Base-by-base conservation (phyloP, 164 flowering plant species). In the Sextonia rubra region DNA sequence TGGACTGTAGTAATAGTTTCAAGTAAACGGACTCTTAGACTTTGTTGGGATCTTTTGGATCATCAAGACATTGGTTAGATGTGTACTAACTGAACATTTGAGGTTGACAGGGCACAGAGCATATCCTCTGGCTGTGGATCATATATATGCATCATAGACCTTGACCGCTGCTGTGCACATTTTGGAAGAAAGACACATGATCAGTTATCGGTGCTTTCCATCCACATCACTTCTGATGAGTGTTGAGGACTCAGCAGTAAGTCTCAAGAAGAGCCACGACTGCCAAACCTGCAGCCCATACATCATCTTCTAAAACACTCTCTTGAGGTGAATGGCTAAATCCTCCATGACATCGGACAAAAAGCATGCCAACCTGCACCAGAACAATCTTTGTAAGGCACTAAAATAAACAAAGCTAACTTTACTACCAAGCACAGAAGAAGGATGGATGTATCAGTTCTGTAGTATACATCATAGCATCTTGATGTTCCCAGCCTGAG, bases 321-420 rank as follows among this genome's bases (percentile, higher is more conserved):
- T 96, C 98, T 47, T 70, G 90, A 8, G 99, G 98, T 24, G 98
- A 93, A 77, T 96, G 99, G 79, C 99, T 96, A 48, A 96, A 68
- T 44, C 99, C 99, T 70, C 94, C 97, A 9, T 94, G 94, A 58
- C 99, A 96, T 2, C 99, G 93, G 20, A 93, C 98, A 82, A 93
- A 93, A 56, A 96, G 80, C 99, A 96, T 96, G 12, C 91, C 97
- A 25, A 92, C 93, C 97, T 94, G 84, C 69, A 74, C 32, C 24
- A 56, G 24, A 2, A 29, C 58, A 52, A 52, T 3, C 3, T 37
- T 37, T 37, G 14, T 15, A 11, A 52, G 14, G 20, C 58, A 52
- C 12, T 52, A 52, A 15, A 52, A 14, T 0, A 52, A 15, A 17
- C 1, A 52, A 17, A 37, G 44, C 44, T 37, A 37, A 37, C 44